Evolutionary conservation across 768 basidiomycete species (phyloP).

Genomic region (Pseudohyphozyma bogoriensis): DNA sequence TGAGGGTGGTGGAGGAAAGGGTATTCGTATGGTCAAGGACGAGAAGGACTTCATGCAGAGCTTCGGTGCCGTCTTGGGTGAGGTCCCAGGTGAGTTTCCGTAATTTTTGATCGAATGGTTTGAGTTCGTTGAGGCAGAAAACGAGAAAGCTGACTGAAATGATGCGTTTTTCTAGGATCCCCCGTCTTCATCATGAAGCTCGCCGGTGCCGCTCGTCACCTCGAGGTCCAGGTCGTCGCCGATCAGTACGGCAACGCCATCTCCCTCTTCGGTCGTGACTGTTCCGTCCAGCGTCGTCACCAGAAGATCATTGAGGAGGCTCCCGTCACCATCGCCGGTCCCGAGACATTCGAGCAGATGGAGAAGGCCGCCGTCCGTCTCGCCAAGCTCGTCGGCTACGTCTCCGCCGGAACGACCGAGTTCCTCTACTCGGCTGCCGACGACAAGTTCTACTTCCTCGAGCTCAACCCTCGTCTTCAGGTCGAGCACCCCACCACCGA

Average conservation of each 20-base stretch:
- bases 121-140: too few relatives aligned
- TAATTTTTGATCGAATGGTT: not conserved
- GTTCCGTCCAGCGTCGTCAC: slow-evolving; percentile 96
- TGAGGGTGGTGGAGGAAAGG: slow-evolving; percentile 98
- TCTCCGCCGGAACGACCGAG: slow-evolving; percentile 74
- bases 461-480: slow-evolving; percentile 97
- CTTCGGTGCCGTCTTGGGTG: slow-evolving; percentile 83
- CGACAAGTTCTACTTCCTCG: slow-evolving; percentile 90
- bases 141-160: slow-evolving; percentile 15
- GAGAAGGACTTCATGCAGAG: slow-evolving; percentile 86
- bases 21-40: slow-evolving; percentile 86
- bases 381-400: slow-evolving; percentile 98
- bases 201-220: slow-evolving; percentile 89
- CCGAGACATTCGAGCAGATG: slow-evolving; percentile 90
- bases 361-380: slow-evolving; percentile 97
- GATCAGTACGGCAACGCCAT: slow-evolving; percentile 99
- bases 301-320: slow-evolving; percentile 99
- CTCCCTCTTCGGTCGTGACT: slow-evolving; percentile 96
- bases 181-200: slow-evolving; percentile 72
- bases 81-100: slow-evolving; percentile 71
- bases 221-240: slow-evolving; percentile 95
- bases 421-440: slow-evolving; percentile 92
- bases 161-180: slow-evolving; percentile 52
- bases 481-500: slow-evolving; percentile 99
- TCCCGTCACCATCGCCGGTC: slow-evolving; percentile 90